Conservation (phyloP, 371 early-diverging fungal genomes). For the Apophysomyces trapeziformis region DNA sequence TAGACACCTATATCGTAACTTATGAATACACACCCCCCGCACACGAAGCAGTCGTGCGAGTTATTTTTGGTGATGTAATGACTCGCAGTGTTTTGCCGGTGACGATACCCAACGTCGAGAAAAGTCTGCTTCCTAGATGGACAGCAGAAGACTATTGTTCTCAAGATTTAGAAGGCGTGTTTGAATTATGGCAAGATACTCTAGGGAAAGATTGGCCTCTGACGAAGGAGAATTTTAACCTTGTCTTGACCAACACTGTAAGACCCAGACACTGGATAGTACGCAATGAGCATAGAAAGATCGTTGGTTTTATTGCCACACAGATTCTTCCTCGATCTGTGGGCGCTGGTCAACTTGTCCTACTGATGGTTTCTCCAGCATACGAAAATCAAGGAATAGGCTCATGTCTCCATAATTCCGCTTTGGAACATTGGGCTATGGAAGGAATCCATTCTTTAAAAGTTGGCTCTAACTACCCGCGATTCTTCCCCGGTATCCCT, state of each 20-base stretch:
- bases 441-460: constrained; percentile 12
- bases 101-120: constrained; percentile 29
- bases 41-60: constrained; percentile 39
- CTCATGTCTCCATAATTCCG: constrained; percentile 33
- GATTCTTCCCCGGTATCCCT: constrained; percentile 54
- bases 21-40: constrained; percentile 58
- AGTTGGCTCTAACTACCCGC: constrained; percentile 50
- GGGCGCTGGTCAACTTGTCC: constrained; percentile 35
- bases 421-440: constrained; percentile 27
- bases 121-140: not conserved
- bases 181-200: constrained; percentile 33
- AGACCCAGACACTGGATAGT: constrained; percentile 33
- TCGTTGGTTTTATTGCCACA: constrained; percentile 48
- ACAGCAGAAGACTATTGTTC: constrained; percentile 10
- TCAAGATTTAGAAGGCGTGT: constrained; percentile 21
- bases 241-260: constrained; percentile 26
- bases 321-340: constrained; percentile 21
- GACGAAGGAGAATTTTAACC: constrained; percentile 24
- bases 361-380: constrained; percentile 39
- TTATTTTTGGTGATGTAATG: constrained; percentile 44
- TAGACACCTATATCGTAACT: constrained; percentile 47
- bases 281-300: constrained; percentile 10
- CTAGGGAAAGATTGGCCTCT: constrained; percentile 38
- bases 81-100: constrained; percentile 37
- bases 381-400: constrained; percentile 41